Base-by-base conservation (phyloP, 768 basidiomycete species). In the Suillus luteus region DNA sequence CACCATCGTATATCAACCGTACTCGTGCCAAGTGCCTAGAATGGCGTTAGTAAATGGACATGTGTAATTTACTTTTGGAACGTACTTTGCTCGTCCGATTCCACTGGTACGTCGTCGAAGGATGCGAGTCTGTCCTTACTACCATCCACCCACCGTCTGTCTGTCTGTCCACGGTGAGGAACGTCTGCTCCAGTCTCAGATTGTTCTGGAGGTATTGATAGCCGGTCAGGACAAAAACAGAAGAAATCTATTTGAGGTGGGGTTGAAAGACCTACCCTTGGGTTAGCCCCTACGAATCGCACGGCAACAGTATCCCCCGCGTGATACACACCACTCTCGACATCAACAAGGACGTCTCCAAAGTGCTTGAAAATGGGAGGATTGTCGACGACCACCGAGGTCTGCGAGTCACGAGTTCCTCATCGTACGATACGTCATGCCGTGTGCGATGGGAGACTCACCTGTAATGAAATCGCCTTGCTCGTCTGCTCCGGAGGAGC, bases 261-360 rank as follows among this genome's bases (percentile, higher is more conserved):
- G 38, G 48, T 12, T 52, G 46, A 55, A 11, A 31, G 2, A 73
- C 85, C 66, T 67, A 91, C 90, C 76, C 91, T 80, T 0, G 91
- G 92, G 71, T 91, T 90, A 48, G 91, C 91, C 52, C 90, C 91
- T 55, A 89, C 86, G 66, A 93, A 93, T 59, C 80, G 78, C 15
- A 83, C 88, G 11, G 72, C 71, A 62, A 91, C 91, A 5, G 79
- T 87, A 40, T 87, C 80, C 15, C 88, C 87, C 9, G 77, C 80
- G 44, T 69, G 71, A 73, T 90, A 93, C 9, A 83, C 64, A 6
- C 80, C 71, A 41, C 67, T 71, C 12, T 77, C 72, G 57, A 89
- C 89, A 71, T 92, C 84, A 12, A 76, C 69, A 6, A 87, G 70
- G 11, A 90, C 82, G 35, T 82, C 80, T 51, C 91, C 91, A 69